Base-by-base conservation (phyloP, 2,329 filamentous ascomycete species). In the Moelleriella libera region DNA sequence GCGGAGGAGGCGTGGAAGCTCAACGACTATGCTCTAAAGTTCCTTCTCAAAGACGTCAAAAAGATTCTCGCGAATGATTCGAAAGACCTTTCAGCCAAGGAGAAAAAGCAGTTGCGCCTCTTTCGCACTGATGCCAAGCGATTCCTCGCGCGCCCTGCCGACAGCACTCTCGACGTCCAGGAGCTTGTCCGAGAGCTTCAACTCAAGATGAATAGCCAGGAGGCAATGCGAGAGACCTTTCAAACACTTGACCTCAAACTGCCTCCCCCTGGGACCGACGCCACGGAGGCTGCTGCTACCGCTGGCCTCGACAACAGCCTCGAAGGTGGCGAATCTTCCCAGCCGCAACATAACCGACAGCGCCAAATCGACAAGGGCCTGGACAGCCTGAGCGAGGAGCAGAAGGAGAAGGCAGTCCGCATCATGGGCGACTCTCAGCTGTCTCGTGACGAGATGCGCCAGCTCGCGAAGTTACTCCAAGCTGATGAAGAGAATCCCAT, bases 71-170 rank as follows among this genome's bases (percentile, higher is more conserved):
- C 61, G 48, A 68, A 71, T 8, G 71, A 75, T 50, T 68, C 71
- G 50, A 57, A 57, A 41, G 58, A 70, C 30, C 67, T 88, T 34
- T 74, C 75, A 32, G 85, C 78, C 47, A 83, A 82, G 61, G 79
- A 83, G 60, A 92, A 90, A 70, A 79, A 83, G 59, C 75, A 82
- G 47, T 72, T 94, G 47, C 83, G 88, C 45, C 68, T 74, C n/a
- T 85, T 94, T 67, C 70, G 83, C 50, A 75, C 75, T 55, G 71
- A 76, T 30, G 73, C 85, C 43, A 78, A 78, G 57, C 72, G 74
- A 43, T 75, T 83, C 43, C 70, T 90, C 41, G 55, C 60, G 30
- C 57, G 58, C 2, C 58, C 63, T n/a, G 56, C 64, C 43, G 59
- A 58, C 43, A 58, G 54, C 44, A 53, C 60, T 41, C 41, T 62